Percentiles rank a stretch among this genome's conserved stretches.
Evolutionary conservation across 768 basidiomycete genomes (phyloP).

Genomic region (Myochromella boudieri): DNA sequence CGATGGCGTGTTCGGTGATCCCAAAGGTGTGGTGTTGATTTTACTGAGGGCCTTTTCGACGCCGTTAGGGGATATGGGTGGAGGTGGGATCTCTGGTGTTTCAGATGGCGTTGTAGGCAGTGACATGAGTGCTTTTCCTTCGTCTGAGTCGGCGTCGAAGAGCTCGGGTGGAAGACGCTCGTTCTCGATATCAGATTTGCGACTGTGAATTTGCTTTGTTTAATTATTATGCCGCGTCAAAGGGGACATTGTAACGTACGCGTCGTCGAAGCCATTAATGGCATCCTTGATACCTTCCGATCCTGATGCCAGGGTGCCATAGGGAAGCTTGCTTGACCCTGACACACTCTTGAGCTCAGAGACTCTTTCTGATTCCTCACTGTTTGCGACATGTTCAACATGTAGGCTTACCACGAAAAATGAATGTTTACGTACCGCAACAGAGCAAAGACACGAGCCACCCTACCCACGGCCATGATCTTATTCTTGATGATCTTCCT

Average conservation of each 20-base stretch:
- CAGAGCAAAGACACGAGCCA: conserved; percentile 94
- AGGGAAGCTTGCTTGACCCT: conserved; percentile 76
- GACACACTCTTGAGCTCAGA: conserved; percentile 94
- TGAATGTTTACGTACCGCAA: conserved; percentile 68
- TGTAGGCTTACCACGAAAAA: background rate
- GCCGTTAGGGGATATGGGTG: conserved; percentile 46
- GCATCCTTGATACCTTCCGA: conserved; percentile 95
- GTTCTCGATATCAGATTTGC: conserved; percentile 98
- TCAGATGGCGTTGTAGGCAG: conserved; percentile 61
- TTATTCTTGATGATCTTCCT: conserved; percentile 96
- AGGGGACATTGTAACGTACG: conserved; percentile 57
- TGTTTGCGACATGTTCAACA: conserved; percentile 25
- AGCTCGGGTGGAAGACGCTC: conserved; percentile 97
- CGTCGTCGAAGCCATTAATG: conserved; percentile 92
- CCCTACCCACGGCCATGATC: conserved; percentile 95
- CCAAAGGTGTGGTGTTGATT: conserved; percentile 28
- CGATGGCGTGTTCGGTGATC: conserved; percentile 24
- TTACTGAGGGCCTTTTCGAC: conserved; percentile 44
- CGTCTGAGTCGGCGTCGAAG: conserved; percentile 75
- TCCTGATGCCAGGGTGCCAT: conserved; percentile 81
- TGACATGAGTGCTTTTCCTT: conserved; percentile 65
- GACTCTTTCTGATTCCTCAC: conserved; percentile 97
- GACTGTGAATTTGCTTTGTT: conserved; percentile 43
- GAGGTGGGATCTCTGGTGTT: conserved; percentile 31
- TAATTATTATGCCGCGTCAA: background rate